Evolutionary conservation across 1,139 yeast genomes (phyloP), one percentile per base, ranked within the genome.

Genomic region (Blastobotrys persicus): DNA sequence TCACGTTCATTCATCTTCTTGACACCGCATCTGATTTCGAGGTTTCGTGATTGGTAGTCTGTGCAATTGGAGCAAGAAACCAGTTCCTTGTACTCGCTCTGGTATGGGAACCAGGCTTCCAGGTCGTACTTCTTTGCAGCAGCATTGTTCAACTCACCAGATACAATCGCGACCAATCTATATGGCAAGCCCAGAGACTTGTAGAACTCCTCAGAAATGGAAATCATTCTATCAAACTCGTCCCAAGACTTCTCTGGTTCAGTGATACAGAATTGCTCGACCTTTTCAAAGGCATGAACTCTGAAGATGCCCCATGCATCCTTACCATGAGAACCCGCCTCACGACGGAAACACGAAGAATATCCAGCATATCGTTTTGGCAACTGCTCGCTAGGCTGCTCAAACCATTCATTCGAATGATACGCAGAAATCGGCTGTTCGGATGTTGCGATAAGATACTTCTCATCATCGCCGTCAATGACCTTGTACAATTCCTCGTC

Each of bases 31-130:
- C 98, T 86, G 67, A 92, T 92, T 76, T 92, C 98, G 68, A 94
- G 79, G 78, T 91, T 91, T 78, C 99, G 86, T 44, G 98, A 87
- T 77, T 92, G 99, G 75, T 92, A 92, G 74, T 92, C 99, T 52
- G 98, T 94, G 81, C 99, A 92, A 80, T 92, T 92, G 54, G 98
- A 91, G 77, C 98, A 92, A 20, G 97, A 88, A 53, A 94, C 98
- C 64, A 92, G 81, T 77, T 92, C 99, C 76, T 94, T 94, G 77
- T 88, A 94, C 74, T 94, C 98, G 71, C 89, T 80, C 78, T 92
- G 98, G 87, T 78, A 92, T 66, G 99, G 99, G 95, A 92, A 94
- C 99, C 99, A 92, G 44, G 99, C 99, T 77, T 92, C 99, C 68
- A 92, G 79, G 74, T 92, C 99, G 76, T 85, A 92, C 74, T 92